These are phyloP conservation scores for Pseudogymnoascus sp. DNA, from an alignment of 2,329 filamentous ascomycete genomes.

Conservation along the genomic window DNA sequence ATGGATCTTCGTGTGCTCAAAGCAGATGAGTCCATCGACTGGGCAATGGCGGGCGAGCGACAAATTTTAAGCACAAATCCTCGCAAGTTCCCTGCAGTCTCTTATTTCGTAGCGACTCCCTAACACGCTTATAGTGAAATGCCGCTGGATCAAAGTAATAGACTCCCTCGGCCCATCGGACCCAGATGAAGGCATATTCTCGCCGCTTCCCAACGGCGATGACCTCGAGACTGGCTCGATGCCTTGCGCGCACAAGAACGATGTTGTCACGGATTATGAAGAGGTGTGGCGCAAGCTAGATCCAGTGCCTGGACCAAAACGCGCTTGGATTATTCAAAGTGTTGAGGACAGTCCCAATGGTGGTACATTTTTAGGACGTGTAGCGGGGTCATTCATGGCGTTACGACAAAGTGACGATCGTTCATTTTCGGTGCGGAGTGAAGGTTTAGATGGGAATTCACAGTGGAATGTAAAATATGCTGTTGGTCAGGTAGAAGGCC, in stretches of 20 bases:
- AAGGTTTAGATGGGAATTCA: constrained; percentile 13
- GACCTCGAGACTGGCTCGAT: constrained; percentile 33
- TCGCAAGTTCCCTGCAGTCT: constrained; percentile 23
- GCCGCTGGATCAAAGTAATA: constrained; percentile 32
- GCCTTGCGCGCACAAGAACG: constrained; percentile 30
- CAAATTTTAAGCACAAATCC: constrained; percentile 30
- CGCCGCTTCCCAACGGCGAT: constrained; percentile 32
- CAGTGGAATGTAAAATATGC: constrained; percentile 15
- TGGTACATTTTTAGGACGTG: constrained; percentile 15
- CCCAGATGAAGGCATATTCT: constrained; percentile 32
- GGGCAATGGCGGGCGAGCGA: constrained; percentile 36
- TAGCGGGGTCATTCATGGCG: constrained; percentile 16
- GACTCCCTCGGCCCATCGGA: constrained; percentile 30
- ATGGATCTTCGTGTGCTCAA: constrained; percentile 35
- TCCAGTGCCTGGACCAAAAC: constrained; percentile 9
- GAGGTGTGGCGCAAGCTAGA: constrained; percentile 17
- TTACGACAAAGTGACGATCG: constrained; percentile 11
- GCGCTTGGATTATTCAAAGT: constrained; percentile 18
- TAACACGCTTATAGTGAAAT: constrained; percentile 21
- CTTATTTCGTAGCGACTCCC: neutral
- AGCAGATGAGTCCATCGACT: constrained; percentile 30
- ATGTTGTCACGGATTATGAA: constrained; percentile 23
- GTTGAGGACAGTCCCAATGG: neutral
- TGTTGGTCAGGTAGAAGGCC: constrained; percentile 13
- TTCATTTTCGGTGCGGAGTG: constrained; percentile 15